Percentiles rank a stretch among this genome's conserved stretches.
phyloP scores from a whole-genome alignment of 139 green algal species.

The Micractinium sp. region DNA sequence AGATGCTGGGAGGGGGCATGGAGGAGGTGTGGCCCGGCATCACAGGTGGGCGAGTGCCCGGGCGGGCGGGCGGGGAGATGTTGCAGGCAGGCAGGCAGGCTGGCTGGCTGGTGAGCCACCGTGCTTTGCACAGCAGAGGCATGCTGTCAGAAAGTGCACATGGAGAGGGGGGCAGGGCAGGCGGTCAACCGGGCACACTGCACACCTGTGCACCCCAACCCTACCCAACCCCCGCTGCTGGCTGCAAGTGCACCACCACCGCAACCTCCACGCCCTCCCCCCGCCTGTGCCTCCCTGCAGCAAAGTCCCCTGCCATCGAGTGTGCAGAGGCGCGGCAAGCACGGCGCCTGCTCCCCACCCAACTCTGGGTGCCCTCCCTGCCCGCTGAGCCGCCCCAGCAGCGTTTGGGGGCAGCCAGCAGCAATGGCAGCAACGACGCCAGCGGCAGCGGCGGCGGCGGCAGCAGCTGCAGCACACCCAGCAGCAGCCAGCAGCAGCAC shows the following conservation, averaged over 20 bases:
- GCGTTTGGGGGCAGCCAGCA: too few relatives aligned
- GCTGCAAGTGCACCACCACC: background rate
- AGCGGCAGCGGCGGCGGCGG: too few relatives aligned
- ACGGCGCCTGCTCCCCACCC: background rate
- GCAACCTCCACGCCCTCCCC: too few relatives aligned
- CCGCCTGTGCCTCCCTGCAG: background rate
- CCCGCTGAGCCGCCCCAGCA: background rate
- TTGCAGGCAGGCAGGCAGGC: too few relatives aligned
- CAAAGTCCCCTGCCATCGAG: background rate
- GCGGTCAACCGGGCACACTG: too few relatives aligned
- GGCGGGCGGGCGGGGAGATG: too few relatives aligned
- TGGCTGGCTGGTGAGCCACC: too few relatives aligned
- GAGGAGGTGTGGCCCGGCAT: background rate
- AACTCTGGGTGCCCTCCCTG: background rate
- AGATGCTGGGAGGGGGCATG: background rate
- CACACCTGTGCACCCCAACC: background rate
- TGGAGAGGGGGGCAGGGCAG: too few relatives aligned
- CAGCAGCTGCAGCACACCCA: too few relatives aligned
- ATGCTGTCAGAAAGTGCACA: background rate
- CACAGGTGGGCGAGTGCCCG: background rate
- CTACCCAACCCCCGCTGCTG: background rate
- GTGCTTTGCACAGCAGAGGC: too few relatives aligned
- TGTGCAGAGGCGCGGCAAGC: background rate
- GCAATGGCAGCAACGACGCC: too few relatives aligned
- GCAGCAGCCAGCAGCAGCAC: too few relatives aligned